Conservation (phyloP, 257 asterid genomes). For the Eustoma russellianum region DNA sequence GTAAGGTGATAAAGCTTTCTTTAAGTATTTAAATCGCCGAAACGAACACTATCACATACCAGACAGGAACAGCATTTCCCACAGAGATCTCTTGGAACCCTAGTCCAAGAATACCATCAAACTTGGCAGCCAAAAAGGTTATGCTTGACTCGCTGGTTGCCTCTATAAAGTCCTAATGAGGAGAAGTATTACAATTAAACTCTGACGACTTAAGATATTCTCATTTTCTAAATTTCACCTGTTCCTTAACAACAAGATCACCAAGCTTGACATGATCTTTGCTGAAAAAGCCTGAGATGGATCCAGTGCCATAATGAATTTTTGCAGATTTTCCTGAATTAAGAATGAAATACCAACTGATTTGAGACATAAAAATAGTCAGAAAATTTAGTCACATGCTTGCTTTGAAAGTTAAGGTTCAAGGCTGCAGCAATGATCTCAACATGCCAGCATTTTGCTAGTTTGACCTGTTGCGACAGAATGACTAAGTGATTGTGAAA, state of each 20-base stretch:
- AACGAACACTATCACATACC: constrained; percentile 30
- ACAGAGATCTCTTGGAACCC: constrained; percentile 91
- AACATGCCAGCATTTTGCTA: too few relatives aligned
- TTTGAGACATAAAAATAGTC: neutral
- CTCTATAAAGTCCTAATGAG: constrained; percentile 64
- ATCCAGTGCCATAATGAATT: constrained; percentile 84
- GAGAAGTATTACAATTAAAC: constrained; percentile 10
- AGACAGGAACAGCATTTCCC: constrained; percentile 71
- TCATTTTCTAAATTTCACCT: constrained; percentile 32
- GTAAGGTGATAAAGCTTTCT: neutral
- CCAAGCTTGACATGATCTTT: constrained; percentile 59
- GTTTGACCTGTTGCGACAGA: too few relatives aligned
- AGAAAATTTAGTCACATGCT: neutral
- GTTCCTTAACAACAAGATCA: constrained; percentile 51
- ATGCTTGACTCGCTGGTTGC: constrained; percentile 81
- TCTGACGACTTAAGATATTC: neutral
- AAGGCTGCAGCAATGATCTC: too few relatives aligned
- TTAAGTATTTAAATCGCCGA: neutral
- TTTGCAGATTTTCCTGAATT: constrained; percentile 72
- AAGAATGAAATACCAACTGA: constrained; percentile 6
- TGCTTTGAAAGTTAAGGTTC: neutral
- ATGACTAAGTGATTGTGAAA: too few relatives aligned
- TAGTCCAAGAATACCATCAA: constrained; percentile 92
- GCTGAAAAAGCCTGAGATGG: constrained; percentile 87
- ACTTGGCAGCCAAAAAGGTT: constrained; percentile 79